A percentile compares a stretch with the other conserved stretches of the same genome.
Evolutionary conservation across 805 yeast genomes (phyloP).

Genomic region (Saccharomycopsis fibuligera): DNA sequence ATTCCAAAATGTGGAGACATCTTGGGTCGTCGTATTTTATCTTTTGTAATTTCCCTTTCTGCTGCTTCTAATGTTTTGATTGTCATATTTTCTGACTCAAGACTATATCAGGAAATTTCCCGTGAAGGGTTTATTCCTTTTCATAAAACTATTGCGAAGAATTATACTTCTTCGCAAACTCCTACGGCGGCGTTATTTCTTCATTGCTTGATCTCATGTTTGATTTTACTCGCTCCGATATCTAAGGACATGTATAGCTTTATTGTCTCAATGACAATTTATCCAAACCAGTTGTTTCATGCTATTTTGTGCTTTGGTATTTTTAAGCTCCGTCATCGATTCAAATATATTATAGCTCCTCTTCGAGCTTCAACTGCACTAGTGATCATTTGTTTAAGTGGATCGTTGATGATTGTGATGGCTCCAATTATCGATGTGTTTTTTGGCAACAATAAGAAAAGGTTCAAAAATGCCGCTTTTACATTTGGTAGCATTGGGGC

Average conservation of each 20-base stretch:
- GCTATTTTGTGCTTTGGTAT: constrained; percentile 44
- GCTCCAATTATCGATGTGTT: constrained; percentile 8
- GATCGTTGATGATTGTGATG: constrained; percentile 10
- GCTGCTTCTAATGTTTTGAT: constrained; percentile 59
- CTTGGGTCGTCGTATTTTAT: constrained; percentile 46
- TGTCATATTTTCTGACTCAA: constrained; percentile 49
- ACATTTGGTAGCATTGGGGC: constrained; percentile 10
- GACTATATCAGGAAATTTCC: constrained; percentile 59
- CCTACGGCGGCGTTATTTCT: constrained; percentile 43
- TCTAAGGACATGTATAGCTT: constrained; percentile 23
- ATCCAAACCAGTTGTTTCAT: constrained; percentile 34
- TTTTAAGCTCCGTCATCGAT: constrained; percentile 36
- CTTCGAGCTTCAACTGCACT: constrained; percentile 30
- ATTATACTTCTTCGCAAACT: constrained; percentile 26
- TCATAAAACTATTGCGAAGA: constrained; percentile 43
- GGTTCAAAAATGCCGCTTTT: constrained; percentile 1
- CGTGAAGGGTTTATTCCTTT: constrained; percentile 57
- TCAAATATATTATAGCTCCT: constrained; percentile 40
- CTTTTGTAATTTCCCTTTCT: constrained; percentile 49
- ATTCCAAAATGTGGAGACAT: constrained; percentile 48
- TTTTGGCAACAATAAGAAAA: not conserved
- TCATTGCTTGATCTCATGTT: constrained; percentile 28
- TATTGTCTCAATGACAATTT: constrained; percentile 29
- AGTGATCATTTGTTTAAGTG: constrained; percentile 8
- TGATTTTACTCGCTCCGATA: constrained; percentile 4